Conservation (phyloP, 1,284 basidiomycete species). For the Pholiota adiposa region DNA sequence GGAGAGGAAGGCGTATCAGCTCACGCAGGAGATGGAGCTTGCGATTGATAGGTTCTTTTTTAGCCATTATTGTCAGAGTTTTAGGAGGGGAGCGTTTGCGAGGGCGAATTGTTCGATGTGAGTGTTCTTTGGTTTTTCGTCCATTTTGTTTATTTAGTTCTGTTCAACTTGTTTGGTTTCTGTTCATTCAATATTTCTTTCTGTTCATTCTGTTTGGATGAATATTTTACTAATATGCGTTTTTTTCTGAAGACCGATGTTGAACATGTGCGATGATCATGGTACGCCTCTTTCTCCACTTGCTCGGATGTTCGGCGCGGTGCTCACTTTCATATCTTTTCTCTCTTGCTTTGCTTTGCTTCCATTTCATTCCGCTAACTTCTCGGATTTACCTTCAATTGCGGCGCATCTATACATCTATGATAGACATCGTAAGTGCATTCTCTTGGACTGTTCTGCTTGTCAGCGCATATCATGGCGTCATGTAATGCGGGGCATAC, state of each 20-base stretch:
- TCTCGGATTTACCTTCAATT: too few species aligned
- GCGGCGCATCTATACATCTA: too few species aligned
- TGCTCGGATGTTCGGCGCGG: background rate
- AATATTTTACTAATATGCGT: too few species aligned
- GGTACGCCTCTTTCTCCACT: slow-evolving; percentile 47
- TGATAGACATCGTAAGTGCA: too few species aligned
- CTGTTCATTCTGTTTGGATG: background rate
- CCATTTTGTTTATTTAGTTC: background rate
- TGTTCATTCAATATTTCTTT: background rate
- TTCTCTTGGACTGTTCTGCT: too few species aligned
- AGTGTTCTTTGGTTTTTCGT: slow-evolving; percentile 32
- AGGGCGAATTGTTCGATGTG: slow-evolving; percentile 93
- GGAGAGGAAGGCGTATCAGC: slow-evolving; percentile 62
- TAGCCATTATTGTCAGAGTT: slow-evolving; percentile 89
- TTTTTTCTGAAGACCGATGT: slow-evolving; percentile 55
- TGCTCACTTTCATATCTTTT: background rate
- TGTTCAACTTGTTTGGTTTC: background rate
- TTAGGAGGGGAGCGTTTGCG: slow-evolving; percentile 90
- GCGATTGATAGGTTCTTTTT: slow-evolving; percentile 91
- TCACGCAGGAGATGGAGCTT: slow-evolving; percentile 76
- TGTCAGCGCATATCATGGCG: too few species aligned
- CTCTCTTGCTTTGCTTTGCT: too few species aligned
- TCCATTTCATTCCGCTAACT: too few species aligned
- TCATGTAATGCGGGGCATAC: too few species aligned
- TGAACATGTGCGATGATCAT: slow-evolving; percentile 76